These are phyloP conservation scores for Myriosclerotinia scirpicola DNA, from an alignment of 2,329 filamentous ascomycete genomes.

Conservation along the genomic window DNA sequence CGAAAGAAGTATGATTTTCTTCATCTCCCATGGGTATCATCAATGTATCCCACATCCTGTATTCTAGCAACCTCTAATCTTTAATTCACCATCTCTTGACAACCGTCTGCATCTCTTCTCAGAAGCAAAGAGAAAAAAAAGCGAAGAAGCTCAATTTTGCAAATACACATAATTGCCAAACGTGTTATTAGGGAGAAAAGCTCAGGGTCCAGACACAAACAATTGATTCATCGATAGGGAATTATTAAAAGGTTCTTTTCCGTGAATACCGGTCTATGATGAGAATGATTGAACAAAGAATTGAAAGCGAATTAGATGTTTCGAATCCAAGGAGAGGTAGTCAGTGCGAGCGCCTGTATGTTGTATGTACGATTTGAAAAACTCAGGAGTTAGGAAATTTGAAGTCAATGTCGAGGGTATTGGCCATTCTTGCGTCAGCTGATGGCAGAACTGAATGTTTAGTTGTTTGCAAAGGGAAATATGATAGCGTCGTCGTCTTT, in stretches of 20 bases:
- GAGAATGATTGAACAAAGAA: conserved; percentile 9
- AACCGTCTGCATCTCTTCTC: conserved; percentile 1
- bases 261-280: conserved; percentile 15
- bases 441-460: conserved; percentile 10
- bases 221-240: background rate
- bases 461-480: conserved; percentile 10
- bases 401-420: conserved; percentile 14
- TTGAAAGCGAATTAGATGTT: conserved; percentile 8
- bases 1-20: background rate
- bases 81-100: conserved; percentile 2
- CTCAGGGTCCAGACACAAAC: conserved; percentile 10
- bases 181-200: conserved; percentile 4
- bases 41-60: background rate
- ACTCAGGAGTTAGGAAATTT: conserved; percentile 1
- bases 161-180: conserved; percentile 2
- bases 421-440: background rate
- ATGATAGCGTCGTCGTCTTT: conserved; percentile 14
- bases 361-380: conserved; percentile 16
- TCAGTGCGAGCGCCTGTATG: conserved; percentile 1
- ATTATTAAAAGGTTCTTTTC: conserved; percentile 10
- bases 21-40: background rate
- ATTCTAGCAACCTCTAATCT: background rate
- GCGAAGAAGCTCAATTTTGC: conserved; percentile 9
- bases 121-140: conserved; percentile 7
- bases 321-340: conserved; percentile 4